Evolutionary conservation across 805 yeast genomes (phyloP).

Genomic region (Diddensiella caesifluorescens): DNA sequence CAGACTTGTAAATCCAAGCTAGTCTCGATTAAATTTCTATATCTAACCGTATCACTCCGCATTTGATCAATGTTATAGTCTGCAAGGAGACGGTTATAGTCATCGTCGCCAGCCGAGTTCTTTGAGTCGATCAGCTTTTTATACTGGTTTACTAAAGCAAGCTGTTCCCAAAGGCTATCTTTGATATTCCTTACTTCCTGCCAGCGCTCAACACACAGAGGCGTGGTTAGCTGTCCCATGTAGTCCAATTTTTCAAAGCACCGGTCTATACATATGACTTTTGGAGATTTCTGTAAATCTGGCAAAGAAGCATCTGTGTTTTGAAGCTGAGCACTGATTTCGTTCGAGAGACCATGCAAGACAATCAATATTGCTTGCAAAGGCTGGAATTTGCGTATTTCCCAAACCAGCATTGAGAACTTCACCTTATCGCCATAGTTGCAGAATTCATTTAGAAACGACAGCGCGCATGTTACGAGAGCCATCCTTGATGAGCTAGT

Average conservation of each 20-base stretch:
- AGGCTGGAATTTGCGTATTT: constrained; percentile 14
- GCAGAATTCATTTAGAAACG: constrained; percentile 11
- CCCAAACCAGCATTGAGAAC: constrained; percentile 11
- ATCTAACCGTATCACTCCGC: constrained; percentile 3
- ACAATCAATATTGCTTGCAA: constrained; percentile 13
- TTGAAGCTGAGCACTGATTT: constrained; percentile 3
- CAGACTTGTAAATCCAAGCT: constrained; percentile 5
- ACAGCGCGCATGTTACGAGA: constrained; percentile 2
- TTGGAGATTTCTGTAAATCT: background rate
- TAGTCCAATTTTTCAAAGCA: constrained; percentile 8
- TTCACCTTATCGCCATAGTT: constrained; percentile 6
- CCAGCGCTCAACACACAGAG: constrained; percentile 14
- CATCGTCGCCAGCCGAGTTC: constrained; percentile 5
- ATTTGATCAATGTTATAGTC: constrained; percentile 6
- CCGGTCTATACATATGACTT: constrained; percentile 4
- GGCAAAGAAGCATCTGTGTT: background rate
- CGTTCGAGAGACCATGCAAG: constrained; percentile 4
- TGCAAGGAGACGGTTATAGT: background rate
- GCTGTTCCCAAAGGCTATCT: constrained; percentile 7
- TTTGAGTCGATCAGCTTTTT: background rate
- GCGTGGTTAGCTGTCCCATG: constrained; percentile 10
- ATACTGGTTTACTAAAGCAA: constrained; percentile 6
- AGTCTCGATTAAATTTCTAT: background rate
- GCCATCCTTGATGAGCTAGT: background rate
- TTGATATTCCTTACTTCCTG: constrained; percentile 8